Evolutionary conservation across 805 yeast species (phyloP).

Genomic region (Yamadazyma laniorum): DNA sequence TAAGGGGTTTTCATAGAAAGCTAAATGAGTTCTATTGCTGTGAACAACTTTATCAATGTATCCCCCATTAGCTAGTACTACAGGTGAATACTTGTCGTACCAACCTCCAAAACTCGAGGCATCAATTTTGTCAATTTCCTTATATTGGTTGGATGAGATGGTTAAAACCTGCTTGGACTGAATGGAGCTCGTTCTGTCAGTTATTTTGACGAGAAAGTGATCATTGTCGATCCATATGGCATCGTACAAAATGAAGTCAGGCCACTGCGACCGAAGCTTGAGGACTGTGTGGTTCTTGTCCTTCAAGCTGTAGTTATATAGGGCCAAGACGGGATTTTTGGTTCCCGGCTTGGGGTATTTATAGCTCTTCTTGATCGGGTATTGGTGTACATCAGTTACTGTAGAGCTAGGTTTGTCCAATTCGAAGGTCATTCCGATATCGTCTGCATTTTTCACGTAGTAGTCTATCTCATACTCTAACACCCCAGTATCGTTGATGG

Average conservation of each 20-base stretch:
- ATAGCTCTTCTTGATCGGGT: slow-evolving; percentile 46
- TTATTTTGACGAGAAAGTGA: slow-evolving; percentile 53
- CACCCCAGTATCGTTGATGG: slow-evolving; percentile 60
- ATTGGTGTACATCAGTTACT: slow-evolving; percentile 29
- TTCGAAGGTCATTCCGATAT: slow-evolving; percentile 12
- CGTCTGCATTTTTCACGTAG: slow-evolving; percentile 37
- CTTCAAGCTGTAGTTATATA: slow-evolving; percentile 40
- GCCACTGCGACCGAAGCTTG: slow-evolving; percentile 2
- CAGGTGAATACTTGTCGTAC: slow-evolving; percentile 48
- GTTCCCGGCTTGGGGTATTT: slow-evolving; percentile 78
- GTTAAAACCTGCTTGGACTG: slow-evolving; percentile 51
- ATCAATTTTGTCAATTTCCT: slow-evolving; percentile 33
- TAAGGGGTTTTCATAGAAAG: slow-evolving; percentile 65
- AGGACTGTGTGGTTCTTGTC: slow-evolving; percentile 16
- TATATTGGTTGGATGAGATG: slow-evolving; percentile 30
- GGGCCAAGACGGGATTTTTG: slow-evolving; percentile 51
- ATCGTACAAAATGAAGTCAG: slow-evolving; percentile 53
- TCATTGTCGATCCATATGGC: slow-evolving; percentile 56
- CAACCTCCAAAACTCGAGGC: slow-evolving; percentile 53
- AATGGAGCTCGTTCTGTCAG: slow-evolving; percentile 60
- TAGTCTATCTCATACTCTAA: slow-evolving; percentile 50
- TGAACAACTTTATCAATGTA: slow-evolving; percentile 71
- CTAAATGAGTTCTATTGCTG: slow-evolving; percentile 67
- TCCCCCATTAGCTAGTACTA: slow-evolving; percentile 19
- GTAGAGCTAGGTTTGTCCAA: slow-evolving; percentile 11